Evolutionary conservation across 2,329 filamentous ascomycete genomes (phyloP).

Genomic region (Diaporthe batatas): DNA sequence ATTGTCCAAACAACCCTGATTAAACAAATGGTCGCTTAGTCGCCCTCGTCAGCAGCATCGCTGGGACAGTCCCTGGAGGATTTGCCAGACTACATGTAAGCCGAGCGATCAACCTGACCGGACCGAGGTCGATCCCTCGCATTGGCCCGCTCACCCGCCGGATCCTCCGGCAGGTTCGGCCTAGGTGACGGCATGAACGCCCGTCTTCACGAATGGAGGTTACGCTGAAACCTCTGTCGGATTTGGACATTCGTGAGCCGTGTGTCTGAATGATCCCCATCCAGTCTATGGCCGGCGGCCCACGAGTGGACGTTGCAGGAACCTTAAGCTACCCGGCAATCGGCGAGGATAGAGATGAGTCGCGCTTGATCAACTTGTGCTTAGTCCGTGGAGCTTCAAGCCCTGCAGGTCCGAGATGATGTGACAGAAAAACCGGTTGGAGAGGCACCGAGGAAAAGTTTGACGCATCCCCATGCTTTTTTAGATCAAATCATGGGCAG

Average conservation of each 20-base stretch:
- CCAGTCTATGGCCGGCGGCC: not conserved
- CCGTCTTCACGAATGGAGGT: slow-evolving; percentile 5
- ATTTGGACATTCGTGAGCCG: not conserved
- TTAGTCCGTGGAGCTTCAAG: slow-evolving; percentile 26
- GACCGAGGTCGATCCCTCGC: slow-evolving; percentile 35
- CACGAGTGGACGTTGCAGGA: slow-evolving; percentile 15
- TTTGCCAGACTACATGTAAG: not conserved
- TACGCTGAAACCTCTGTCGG: not conserved
- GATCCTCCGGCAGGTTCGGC: slow-evolving; percentile 26
- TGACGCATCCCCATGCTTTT: slow-evolving; percentile 27
- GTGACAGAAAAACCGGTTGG: slow-evolving; percentile 33
- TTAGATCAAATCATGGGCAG: slow-evolving; percentile 28
- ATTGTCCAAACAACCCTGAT: slow-evolving; percentile 31
- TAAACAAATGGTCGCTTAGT: not conserved
- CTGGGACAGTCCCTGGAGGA: slow-evolving; percentile 18
- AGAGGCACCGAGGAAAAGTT: slow-evolving; percentile 30
- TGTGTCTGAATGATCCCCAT: not conserved
- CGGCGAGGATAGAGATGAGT: slow-evolving; percentile 29
- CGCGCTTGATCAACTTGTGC: slow-evolving; percentile 3
- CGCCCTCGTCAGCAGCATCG: slow-evolving; percentile 1
- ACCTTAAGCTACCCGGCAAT: slow-evolving; percentile 2
- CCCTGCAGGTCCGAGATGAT: slow-evolving; percentile 36
- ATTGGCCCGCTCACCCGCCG: slow-evolving; percentile 26
- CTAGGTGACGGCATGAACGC: slow-evolving; percentile 13
- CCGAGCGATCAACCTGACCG: slow-evolving; percentile 19